Conservation (phyloP, 1,139 yeast genomes). For the Yamadazyma dendronema region DNA sequence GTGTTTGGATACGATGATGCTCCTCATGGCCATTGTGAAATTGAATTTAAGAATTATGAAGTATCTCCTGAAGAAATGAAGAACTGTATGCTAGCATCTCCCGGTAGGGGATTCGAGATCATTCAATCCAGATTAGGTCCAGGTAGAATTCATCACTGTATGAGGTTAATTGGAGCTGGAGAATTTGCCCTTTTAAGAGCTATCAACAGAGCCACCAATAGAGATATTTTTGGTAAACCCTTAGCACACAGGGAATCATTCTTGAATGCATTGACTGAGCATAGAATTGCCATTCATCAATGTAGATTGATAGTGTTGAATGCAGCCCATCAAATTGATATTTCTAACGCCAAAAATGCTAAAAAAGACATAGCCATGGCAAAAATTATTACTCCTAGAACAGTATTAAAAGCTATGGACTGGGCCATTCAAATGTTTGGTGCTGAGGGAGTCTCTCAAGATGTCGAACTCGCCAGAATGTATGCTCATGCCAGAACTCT, state of each 20-base stretch:
- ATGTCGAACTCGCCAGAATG: constrained; percentile 57
- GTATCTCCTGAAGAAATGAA: constrained; percentile 44
- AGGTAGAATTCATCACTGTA: constrained; percentile 73
- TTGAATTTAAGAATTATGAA: constrained; percentile 51
- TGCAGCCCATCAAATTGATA: constrained; percentile 66
- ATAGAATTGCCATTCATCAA: constrained; percentile 56
- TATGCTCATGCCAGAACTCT: constrained; percentile 60
- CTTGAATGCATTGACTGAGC: constrained; percentile 51
- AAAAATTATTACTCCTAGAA: constrained; percentile 64
- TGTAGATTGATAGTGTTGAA: constrained; percentile 59
- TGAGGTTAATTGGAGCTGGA: constrained; percentile 68
- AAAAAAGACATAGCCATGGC: constrained; percentile 65
- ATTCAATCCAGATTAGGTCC: constrained; percentile 73
- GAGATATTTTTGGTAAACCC: constrained; percentile 57
- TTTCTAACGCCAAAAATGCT: constrained; percentile 55
- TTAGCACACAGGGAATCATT: constrained; percentile 56
- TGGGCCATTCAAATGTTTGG: constrained; percentile 72
- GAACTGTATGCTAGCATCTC: constrained; percentile 42
- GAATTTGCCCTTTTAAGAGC: constrained; percentile 57
- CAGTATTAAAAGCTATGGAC: constrained; percentile 53
- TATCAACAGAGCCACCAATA: constrained; percentile 52
- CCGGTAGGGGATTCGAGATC: constrained; percentile 65
- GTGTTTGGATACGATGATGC: constrained; percentile 72
- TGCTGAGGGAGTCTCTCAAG: constrained; percentile 68
- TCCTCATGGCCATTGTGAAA: constrained; percentile 73